These are phyloP conservation scores for Tuber calosporum DNA, from an alignment of 495 filamentous ascomycete genomes.

Conservation along the genomic window DNA sequence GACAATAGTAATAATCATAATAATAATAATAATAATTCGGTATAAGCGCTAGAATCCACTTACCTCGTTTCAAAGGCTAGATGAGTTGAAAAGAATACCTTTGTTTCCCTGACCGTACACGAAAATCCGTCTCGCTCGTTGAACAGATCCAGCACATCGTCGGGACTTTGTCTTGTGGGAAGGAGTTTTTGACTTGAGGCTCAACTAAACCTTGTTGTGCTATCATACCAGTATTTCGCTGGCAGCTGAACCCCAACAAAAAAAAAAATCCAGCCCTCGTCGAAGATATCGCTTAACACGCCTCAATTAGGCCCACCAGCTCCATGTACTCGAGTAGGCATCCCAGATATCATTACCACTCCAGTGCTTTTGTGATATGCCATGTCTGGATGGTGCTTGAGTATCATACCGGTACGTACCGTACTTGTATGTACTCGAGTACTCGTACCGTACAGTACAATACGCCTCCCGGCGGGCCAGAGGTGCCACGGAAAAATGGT, in stretches of 20 bases:
- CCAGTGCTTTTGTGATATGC: too few species aligned
- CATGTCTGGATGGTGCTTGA: too few species aligned
- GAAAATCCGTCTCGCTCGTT: background rate
- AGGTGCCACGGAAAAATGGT: background rate
- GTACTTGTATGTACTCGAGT: too few species aligned
- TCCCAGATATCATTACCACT: background rate
- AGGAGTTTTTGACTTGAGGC: background rate
- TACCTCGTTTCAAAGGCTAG: background rate
- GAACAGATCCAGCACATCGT: background rate
- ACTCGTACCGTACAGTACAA: too few species aligned
- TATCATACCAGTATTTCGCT: too few species aligned
- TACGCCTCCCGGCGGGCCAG: background rate
- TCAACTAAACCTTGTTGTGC: background rate
- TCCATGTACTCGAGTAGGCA: background rate
- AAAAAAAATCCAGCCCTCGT: background rate
- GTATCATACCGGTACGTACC: too few species aligned
- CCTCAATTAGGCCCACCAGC: background rate
- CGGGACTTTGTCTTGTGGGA: background rate
- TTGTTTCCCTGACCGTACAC: background rate
- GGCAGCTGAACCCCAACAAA: background rate
- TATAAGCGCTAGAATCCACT: background rate
- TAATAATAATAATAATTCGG: background rate
- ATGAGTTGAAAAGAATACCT: background rate
- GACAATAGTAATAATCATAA: too few species aligned
- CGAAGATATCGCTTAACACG: background rate